Evolutionary conservation across 2,329 filamentous ascomycete genomes (phyloP).

Genomic region (Aspergillus unguis): DNA sequence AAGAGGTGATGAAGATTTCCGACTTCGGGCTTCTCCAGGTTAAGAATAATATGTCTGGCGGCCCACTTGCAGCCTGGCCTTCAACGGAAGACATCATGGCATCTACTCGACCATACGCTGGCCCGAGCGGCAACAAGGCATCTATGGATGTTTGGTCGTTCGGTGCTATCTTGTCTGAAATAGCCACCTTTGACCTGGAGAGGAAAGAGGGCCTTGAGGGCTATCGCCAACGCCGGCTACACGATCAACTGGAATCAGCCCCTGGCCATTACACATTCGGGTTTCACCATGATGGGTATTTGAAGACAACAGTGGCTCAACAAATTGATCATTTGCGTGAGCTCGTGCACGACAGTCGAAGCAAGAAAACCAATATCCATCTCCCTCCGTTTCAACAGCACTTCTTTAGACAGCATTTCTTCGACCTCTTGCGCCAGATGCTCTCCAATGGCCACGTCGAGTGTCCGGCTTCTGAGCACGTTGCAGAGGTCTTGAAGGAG

Average conservation of each 20-base stretch:
- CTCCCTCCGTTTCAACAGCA: background rate
- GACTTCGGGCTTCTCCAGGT: background rate
- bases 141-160: background rate
- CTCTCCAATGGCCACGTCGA: background rate
- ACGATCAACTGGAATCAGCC: background rate
- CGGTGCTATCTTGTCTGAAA: background rate
- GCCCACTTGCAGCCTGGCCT: background rate
- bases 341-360: background rate
- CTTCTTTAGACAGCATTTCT: background rate
- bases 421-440: background rate
- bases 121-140: background rate
- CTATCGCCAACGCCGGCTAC: background rate
- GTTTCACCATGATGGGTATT: background rate
- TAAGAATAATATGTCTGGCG: background rate
- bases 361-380: background rate
- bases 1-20: background rate
- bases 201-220: background rate
- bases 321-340: background rate
- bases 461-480: background rate
- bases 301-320: background rate
- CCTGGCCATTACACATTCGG: background rate
- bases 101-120: background rate
- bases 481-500: background rate
- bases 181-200: background rate
- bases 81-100: background rate